Evolutionary conservation across 2,329 filamentous ascomycete genomes (phyloP), one percentile per base, ranked within the genome.

Genomic region (Ophiostoma sp.): DNA sequence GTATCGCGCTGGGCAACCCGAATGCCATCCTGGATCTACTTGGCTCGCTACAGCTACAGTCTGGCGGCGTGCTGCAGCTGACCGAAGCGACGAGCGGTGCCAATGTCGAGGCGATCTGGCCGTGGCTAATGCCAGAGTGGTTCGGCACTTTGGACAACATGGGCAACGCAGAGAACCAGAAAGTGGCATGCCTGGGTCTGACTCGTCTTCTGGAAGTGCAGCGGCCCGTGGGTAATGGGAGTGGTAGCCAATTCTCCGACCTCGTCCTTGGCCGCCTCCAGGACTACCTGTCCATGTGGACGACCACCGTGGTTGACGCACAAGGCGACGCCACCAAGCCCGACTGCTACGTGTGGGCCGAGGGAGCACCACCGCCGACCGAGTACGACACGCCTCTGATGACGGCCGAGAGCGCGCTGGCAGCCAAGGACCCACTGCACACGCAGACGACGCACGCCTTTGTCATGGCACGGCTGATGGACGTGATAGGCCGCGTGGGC

Each of bases 241-340:
- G 0, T 85, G 87, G 33, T 85, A 86, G 19, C 0, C 85, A 86
- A 0, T 82, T 88, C 78, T 87, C 87, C 74, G 85, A 87, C 0
- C 86, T 92, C 71, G 85, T 89, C 1, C 82, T 94, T 4, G 79
- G 81, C 1, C 87, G 85, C 50, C 83, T 96, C 72, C 93, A 96
- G 80, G 91, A 91, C 78, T 90, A 93, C 78, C 89, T 96, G 78
- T 86, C 86, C 0, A 87, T 94, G 82, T 96, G 93, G 93, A 92
- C 91, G 1, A 88, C 87, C 75, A 87, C 93, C 0, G 83, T 95
- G 39, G 82, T 83, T 1, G 91, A 94, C 77, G 82, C 95, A 69
- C 85, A 90, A 70, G 88, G 88, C 31, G 84, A 85, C 55, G 84
- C 85, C 33, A 84, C 86, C 64, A 85, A 82, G 1, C 80, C 81